Evolutionary conservation across 495 filamentous ascomycete species (phyloP), one percentile per base, ranked within the genome.

Genomic region (Neurospora discreta): DNA sequence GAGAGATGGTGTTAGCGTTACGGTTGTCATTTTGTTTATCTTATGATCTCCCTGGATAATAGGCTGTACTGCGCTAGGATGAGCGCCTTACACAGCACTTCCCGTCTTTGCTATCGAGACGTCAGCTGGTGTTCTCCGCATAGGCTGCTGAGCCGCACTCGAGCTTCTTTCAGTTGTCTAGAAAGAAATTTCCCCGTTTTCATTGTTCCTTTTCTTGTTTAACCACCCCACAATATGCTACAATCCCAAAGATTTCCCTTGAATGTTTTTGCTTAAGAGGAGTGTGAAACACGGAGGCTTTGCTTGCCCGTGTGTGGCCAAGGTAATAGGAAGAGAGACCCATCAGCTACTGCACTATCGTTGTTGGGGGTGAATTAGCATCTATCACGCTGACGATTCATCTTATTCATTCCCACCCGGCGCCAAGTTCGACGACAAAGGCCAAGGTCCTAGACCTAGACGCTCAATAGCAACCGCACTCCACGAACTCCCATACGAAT

Each of bases 1-100:
- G 88, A 97, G 74, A 85, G 94, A 71, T 91, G 92, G 80, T 96
- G 93, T 69, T 80, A 69, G 44, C 15, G 26, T 26, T 33, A n/a
- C 3, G 3, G 18, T 15, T 33, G 15, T 0, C 23, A 16, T 4
- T 30, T 1, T 65, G 2, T 65, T 65, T 18, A 33, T 36, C 6
- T 36, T 16, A 30, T 41, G 40, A 18, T n/a, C 13, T 43, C 39
- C 69, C 42, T 70, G 11, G 26, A 30, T 1, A 26, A 69, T 13
- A 8, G 0, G 1, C 1, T 18, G 39, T n/a, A 39, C 69, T n/a
- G 13, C 23, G 6, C 2, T 60, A 30, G 2, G 5, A 20, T 69
- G 20, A 13, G 68, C 43, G 16, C 11, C 20, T 44, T 4, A 5
- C 33, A 20, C 39, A 69, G 33, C 15, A 44, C 39, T 7, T 44